Evolutionary conservation across 495 filamentous ascomycete species (phyloP), one percentile per base, ranked within the genome.

Genomic region (Beverwykella pulmonaria): DNA sequence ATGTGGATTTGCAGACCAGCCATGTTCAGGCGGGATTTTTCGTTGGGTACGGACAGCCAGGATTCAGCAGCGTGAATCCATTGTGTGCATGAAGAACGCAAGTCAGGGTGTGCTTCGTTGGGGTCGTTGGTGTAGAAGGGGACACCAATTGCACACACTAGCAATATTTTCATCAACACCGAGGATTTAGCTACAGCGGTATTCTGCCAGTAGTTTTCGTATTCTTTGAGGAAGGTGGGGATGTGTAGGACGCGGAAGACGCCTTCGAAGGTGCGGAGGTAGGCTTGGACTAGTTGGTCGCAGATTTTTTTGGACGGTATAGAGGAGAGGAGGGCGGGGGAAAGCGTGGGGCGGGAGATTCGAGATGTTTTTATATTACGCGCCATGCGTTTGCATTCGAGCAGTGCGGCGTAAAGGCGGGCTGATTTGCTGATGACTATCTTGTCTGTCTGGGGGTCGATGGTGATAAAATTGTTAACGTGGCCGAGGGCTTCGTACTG

Each of bases 171-270:
- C 7, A 63, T 26, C 26, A 63, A n/a, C 1, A 46, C 22, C 10
- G 59, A 29, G 4, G 59, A 27, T 6, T 30, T 53, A 8, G 27
- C 50, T 30, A 27, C 22, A 0, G 10, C 5, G 19, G 65, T 26
- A 25, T 58, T 53, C 5, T 29, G 25, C 65, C 65, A 68, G 30
- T 58, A 63, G 8, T 26, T 0, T 19, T 57, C 49, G 30, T 68
- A 68, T 30, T 68, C 65, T n/a, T 39, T 59, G 19, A 25, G 36
- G 46, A 68, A 68, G 14, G 59, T 52, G 0, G 65, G 65, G 1
- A 68, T 59, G 32, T 68, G 65, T 1, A 68, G 65, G 15, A 63
- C 36, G 5, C 65, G 34, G 59, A 53, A 63, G 1, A 63, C 39
- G 15, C 29, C 25, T 26, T 68, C 65, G 25, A 52, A 53, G 22